Evolutionary conservation across 2,329 filamentous ascomycete species (phyloP).

Genomic region (Corynespora cassiicola): DNA sequence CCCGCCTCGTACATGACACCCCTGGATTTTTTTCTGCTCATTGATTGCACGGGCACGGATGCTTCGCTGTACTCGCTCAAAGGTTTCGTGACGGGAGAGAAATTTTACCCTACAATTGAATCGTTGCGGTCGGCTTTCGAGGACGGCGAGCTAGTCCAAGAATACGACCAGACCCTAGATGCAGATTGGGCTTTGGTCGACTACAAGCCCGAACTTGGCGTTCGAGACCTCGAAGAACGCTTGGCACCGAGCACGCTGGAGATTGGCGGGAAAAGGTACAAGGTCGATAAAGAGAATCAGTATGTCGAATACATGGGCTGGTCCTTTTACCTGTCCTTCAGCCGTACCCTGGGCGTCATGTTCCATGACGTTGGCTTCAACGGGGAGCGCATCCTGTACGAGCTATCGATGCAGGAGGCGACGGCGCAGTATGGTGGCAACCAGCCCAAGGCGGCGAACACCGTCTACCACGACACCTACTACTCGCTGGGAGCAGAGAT

Average conservation of each 20-base stretch:
- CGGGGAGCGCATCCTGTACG: constrained; percentile 62
- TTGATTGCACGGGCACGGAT: constrained; percentile 55
- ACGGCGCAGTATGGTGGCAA: constrained; percentile 59
- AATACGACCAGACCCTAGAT: constrained; percentile 55
- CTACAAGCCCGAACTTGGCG: constrained; percentile 37
- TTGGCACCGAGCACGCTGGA: constrained; percentile 49
- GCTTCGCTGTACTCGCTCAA: constrained; percentile 50
- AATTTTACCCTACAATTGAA: constrained; percentile 60
- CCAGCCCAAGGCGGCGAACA: constrained; percentile 55
- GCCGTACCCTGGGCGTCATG: constrained; percentile 56
- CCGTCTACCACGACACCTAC: constrained; percentile 55
- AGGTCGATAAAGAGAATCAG: constrained; percentile 49
- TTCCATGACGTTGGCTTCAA: constrained; percentile 63
- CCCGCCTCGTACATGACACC: constrained; percentile 48
- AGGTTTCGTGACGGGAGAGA: constrained; percentile 56
- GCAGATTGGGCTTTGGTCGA: constrained; percentile 54
- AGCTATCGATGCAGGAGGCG: constrained; percentile 63
- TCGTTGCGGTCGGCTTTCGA: constrained; percentile 56
- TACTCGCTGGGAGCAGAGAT: constrained; percentile 55
- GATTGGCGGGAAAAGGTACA: constrained; percentile 50
- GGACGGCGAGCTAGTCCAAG: constrained; percentile 52
- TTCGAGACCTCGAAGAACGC: constrained; percentile 48
- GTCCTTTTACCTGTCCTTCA: constrained; percentile 59
- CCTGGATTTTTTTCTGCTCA: constrained; percentile 54
- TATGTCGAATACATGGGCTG: constrained; percentile 60